Base-by-base conservation (phyloP, 2,329 filamentous ascomycete species). In the Sporothrix pallida region DNA sequence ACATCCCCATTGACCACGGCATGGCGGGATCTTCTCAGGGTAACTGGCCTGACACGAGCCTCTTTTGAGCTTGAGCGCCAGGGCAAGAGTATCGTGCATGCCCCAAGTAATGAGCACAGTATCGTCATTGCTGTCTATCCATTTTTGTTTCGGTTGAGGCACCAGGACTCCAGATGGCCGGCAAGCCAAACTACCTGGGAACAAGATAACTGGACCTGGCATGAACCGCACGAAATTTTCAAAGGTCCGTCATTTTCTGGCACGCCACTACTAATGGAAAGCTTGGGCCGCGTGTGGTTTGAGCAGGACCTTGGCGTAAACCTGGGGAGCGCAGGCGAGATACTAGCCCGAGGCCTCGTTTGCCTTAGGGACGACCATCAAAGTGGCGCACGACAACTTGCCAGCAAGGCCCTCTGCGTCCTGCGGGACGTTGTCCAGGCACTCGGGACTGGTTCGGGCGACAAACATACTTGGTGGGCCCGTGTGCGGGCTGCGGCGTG, bases 21-120 rank as follows among this genome's bases (percentile, higher is more conserved):
- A 37, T 87, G 87, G 84, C 85, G 90, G 15, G 90, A 92, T 80
- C 82, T 92, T 26, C 77, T 79, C 5, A 90, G 92, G 78, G 90
- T 92, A 79, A 92, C 90, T 0, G 83, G 82, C 1, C 83, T 92
- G 13, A 86, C 83, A 0, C 76, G 81, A 0, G 77, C 80, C 0
- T 83, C 84, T 0, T 78, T 91, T 7, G 81, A 82, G 1, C 82
- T 90, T 26, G 84, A 88, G 77, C 85, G 88, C 20, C 83, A 85
- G 31, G 90, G 89, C 1, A 89, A 89, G 74, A 85, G 86, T 2
- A 92, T 88, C 76, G 82, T 83, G 1, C 90, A 92, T 5, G 90
- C 92, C 76, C 78, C 83, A 3, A 81, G 82, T 0, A 80, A 90
- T 15, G 83, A 85, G 23, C 86, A 88, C 31, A 83, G 23, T 26